Conservation (phyloP, 805 yeast genomes). For the Candida coquimbonensis region DNA sequence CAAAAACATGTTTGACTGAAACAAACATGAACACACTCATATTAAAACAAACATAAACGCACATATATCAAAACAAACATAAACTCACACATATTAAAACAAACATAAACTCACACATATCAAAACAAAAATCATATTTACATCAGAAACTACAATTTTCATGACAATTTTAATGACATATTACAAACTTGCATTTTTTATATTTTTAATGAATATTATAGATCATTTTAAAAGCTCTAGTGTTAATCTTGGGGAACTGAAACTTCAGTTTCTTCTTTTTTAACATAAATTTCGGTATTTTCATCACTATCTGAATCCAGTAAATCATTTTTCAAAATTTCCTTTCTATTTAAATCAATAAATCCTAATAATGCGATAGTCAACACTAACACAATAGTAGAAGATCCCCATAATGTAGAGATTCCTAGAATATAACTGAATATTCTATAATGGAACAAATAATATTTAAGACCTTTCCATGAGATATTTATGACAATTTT, state of each 20-base stretch:
- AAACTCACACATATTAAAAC: no score
- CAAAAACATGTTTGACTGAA: conserved; percentile 1
- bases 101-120: no score
- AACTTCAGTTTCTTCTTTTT: background rate
- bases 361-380: conserved; percentile 12
- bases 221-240: no score
- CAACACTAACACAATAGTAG: conserved; percentile 9
- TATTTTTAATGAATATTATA: no score
- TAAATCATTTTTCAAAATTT: no score
- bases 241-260: background rate
- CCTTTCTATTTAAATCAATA: conserved; percentile 9
- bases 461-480: conserved; percentile 21
- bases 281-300: background rate
- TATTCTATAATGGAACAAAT: conserved; percentile 18
- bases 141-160: background rate
- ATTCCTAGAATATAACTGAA: conserved; percentile 19
- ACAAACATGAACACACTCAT: no score
- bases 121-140: no score
- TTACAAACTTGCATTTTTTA: no score
- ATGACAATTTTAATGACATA: background rate
- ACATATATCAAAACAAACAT: no score
- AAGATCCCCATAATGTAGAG: conserved; percentile 13
- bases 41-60: no score
- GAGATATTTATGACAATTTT: conserved; percentile 12
- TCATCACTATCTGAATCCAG: background rate